Conservation (phyloP, 202 grass and related monocot species). For the Saccharum hybrid region DNA sequence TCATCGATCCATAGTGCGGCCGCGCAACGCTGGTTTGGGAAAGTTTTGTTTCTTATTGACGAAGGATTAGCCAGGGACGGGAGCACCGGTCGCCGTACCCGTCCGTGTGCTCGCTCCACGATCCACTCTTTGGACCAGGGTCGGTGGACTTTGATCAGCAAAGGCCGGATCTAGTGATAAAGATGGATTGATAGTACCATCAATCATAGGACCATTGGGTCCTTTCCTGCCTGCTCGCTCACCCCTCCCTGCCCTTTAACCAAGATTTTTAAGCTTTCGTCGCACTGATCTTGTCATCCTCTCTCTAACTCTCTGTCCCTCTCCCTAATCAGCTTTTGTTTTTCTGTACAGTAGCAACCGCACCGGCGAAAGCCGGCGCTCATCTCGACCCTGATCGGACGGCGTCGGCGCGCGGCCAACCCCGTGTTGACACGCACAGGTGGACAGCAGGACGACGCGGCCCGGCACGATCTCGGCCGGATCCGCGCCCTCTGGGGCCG, state of each 20-base stretch:
- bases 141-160: constrained; percentile 22
- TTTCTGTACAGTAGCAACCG: background rate
- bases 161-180: constrained; percentile 19
- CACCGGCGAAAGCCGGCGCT: background rate
- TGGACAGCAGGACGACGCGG: constrained; percentile 40
- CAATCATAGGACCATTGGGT: constrained; percentile 14
- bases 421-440: constrained; percentile 42
- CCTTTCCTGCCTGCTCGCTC: constrained; percentile 8
- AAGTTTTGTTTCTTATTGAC: constrained; percentile 55
- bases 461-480: constrained; percentile 47
- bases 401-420: constrained; percentile 15
- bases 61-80: constrained; percentile 47
- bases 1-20: background rate
- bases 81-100: constrained; percentile 16
- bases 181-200: constrained; percentile 4
- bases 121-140: constrained; percentile 16
- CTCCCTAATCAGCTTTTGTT: background rate
- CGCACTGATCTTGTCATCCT: background rate
- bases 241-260: background rate
- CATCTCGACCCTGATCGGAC: constrained; percentile 29
- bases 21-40: constrained; percentile 28
- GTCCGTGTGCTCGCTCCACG: constrained; percentile 22
- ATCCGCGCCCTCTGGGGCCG: constrained; percentile 30
- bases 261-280: constrained; percentile 24
- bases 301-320: background rate